Evolutionary conservation across 2,329 filamentous ascomycete genomes (phyloP), one percentile per base, ranked within the genome.

Genomic region (Arthrobotrys sinensis): DNA sequence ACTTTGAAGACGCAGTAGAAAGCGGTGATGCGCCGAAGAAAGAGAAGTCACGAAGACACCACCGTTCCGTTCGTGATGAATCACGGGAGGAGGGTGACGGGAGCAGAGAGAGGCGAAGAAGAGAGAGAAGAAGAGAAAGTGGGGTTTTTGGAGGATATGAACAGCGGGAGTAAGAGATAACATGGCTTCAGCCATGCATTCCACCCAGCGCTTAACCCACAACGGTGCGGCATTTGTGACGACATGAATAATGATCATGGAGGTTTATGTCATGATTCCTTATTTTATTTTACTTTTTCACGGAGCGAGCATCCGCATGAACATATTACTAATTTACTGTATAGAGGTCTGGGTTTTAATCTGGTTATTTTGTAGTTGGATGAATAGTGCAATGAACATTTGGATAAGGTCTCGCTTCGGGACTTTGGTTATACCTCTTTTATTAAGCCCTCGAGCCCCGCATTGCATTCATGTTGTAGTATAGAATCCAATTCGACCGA

Each of bases 1-100:
- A 77, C 45, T 77, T 77, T 67, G 73, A 77, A 55, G 73, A 77
- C 32, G 73, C 73, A 24, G 73, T 77, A 19, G 73, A 77, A 46
- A 77, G 73, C 21, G 73, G 73, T 19, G 73, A 77, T 38, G 73
- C 73, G 4, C 66, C 55, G 12, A 77, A 77, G 66, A 71, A 66
- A 40, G 73, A 77, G 36, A 77, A 71, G 32, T 66, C 73, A 16
- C 67, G 60, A 43, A 57, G 73, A 46, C 69, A 73, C 19, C 64
- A 76, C 21, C 73, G 73, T 12, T 52, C 66, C 3, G 38, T 66
- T 12, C 66, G 66, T 53, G 66, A 77, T 3, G 73, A 77, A 38
- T 67, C 73, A 21, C 57, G 52, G 8, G 72, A 71, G 24, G 73
- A 71, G 52, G 72, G 64, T 21, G 72, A 77, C 32, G 73, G 73